Base-by-base conservation (phyloP, 345 rosid species). In the Zanthoxylum bungeanum region DNA sequence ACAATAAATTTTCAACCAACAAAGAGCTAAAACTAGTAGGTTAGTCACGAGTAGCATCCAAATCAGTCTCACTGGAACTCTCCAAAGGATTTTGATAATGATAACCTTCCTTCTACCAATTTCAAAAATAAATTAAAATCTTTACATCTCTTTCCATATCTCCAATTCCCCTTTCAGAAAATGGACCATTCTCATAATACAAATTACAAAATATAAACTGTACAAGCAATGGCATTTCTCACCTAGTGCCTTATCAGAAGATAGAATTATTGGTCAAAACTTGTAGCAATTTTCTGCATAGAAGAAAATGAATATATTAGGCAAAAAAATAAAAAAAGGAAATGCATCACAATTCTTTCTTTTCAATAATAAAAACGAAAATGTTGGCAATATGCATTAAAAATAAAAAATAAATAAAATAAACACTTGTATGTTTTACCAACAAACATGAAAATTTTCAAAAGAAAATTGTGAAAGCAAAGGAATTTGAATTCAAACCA, bases 31-130 rank as follows among this genome's bases (percentile, higher is more conserved):
- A 69, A 78, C 76, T 73, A 78, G 87, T 59, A 76, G 79, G 83
- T 85, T 73, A 80, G 55, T 93, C 95, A 89, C 97, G 97, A 83
- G 95, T 70, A 37, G 79, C 74, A 76, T 42, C 80, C 81, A 77
- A 72, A 80, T 66, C 73, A 58, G 66, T 66, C 82, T 76, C 74
- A 75, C 85, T 74, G 77, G 68, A 75, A 75, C 77, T 76, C 73
- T 76, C 84, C 81, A 67, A 80, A 83, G 78, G 70, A 62, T 81
- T 39, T 75, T 51, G 33, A 51, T 31, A 73, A 47, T 50, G 73
- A 67, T 62, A 60, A 28, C 46, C 72, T 77, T 68, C 52, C 71
- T 55, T 66, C 51, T 66, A 74, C 71, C 66, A 36, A 70, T 39
- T 70, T 63, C 72, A 71, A 77, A 74, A 72, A 63, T 34, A 25